phyloP scores from a whole-genome alignment of 768 basidiomycete species.

The Macrolepiota albuminosa region DNA sequence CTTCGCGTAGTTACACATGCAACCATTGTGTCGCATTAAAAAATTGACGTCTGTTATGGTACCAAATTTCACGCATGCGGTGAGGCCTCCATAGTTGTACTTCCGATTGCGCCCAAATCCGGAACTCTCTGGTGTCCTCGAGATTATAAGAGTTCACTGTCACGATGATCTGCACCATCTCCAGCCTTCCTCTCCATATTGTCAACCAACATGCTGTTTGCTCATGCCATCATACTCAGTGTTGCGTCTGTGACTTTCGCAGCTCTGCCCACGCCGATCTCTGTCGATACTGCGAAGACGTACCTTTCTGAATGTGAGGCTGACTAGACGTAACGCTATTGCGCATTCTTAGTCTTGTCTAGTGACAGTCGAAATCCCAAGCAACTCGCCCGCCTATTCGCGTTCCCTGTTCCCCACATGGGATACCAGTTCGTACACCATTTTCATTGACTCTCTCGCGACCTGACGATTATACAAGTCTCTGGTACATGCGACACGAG shows the following conservation, averaged over 20 bases:
- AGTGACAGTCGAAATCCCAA: constrained; percentile 30
- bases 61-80: neutral
- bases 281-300: constrained; percentile 27
- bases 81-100: neutral
- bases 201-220: constrained; percentile 10
- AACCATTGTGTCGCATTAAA: constrained; percentile 3
- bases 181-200: neutral
- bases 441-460: neutral
- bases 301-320: constrained; percentile 28
- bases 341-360: neutral
- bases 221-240: constrained; percentile 12
- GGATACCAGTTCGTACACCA: constrained; percentile 36
- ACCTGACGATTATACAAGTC: constrained; percentile 24
- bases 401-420: constrained; percentile 42
- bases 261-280: constrained; percentile 26
- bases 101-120: neutral
- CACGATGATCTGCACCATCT: neutral
- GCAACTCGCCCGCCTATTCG: constrained; percentile 29
- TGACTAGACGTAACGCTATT: neutral
- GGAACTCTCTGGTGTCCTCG: neutral
- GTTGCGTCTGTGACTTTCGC: constrained; percentile 15
- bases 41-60: too few relatives aligned
- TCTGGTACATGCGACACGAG: constrained; percentile 48
- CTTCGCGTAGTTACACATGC: neutral
- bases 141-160: neutral